phyloP scores from a whole-genome alignment of 192 early-diverging fungal genomes.

The Podila horticola region DNA sequence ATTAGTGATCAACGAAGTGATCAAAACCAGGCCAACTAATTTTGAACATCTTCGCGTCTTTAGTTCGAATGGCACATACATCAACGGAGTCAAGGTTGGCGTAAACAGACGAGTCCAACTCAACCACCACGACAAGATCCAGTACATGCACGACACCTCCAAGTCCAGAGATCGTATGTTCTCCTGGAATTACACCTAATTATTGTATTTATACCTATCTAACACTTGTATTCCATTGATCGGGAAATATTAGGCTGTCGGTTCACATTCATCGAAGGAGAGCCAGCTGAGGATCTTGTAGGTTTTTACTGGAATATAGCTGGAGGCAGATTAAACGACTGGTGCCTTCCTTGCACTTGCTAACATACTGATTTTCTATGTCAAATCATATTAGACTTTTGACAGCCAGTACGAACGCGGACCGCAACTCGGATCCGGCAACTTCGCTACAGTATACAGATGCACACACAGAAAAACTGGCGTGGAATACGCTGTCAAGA shows the following conservation, averaged over 20 bases:
- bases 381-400: slow-evolving; percentile 34
- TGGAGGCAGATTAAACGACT: neutral
- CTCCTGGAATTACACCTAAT: no score
- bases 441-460: slow-evolving; percentile 72
- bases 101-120: slow-evolving; percentile 63
- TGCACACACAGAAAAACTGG: slow-evolving; percentile 63
- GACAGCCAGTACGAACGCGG: slow-evolving; percentile 43
- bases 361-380: neutral
- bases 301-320: neutral
- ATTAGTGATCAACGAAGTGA: neutral
- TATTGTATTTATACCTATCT: no score
- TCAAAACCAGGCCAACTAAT: neutral
- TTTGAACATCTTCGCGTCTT: neutral
- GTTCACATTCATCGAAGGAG: slow-evolving; percentile 46
- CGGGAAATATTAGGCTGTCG: slow-evolving; percentile 1
- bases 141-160: slow-evolving; percentile 58
- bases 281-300: slow-evolving; percentile 36
- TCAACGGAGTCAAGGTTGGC: slow-evolving; percentile 67
- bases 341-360: neutral
- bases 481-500: slow-evolving; percentile 75
- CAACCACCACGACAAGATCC: slow-evolving; percentile 69
- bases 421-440: slow-evolving; percentile 55
- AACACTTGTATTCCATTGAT: no score
- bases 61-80: slow-evolving; percentile 78
- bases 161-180: slow-evolving; percentile 2